Evolutionary conservation across 2,329 filamentous ascomycete species (phyloP), one percentile per base, ranked within the genome.

Genomic region (Curvularia lunata): DNA sequence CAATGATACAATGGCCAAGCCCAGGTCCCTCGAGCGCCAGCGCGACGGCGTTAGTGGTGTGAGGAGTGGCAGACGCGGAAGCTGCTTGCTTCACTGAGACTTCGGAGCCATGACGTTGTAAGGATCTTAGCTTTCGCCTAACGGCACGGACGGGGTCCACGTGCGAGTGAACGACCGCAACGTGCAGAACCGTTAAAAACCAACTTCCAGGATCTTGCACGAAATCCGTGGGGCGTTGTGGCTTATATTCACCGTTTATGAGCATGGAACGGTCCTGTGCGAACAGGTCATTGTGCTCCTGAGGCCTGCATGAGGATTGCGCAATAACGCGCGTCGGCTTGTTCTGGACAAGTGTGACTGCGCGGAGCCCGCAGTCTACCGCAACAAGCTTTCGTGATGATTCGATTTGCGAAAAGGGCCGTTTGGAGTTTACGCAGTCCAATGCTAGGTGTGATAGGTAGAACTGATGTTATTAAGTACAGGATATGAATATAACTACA

Each of bases 81-180:
- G 52, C 48, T 53, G 34, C 46, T 54, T 58, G 52, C 54, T 46
- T 56, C 50, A 50, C 51, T 58, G 57, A 60, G 59, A 62, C 59
- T 63, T 61, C 46, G 54, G 27, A 58, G 55, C 56, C 41, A 63
- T 59, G 60, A 60, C 62, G 56, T 56, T 58, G 41, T 48, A 49
- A 52, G 59, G 47, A 61, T 58, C 58, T 48, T 46, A 49, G 53
- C 54, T 56, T 42, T 53, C 27, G 37, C 47, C 55, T 54, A 54
- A 54, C 50, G 45, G 55, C 55, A 58, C 55, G 55, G 51, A 25
- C 51, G 52, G 49, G 48, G 41, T 32, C 51, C 55, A 58, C 55
- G 55, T 58, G 51, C 45, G 28, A 58, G 55, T 32, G 55, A 54
- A 57, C 54, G 55, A 54, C 52, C 54, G 43, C 42, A 42, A 48